Evolutionary conservation across 2,329 filamentous ascomycete species (phyloP).

Genomic region (Phaeosphaeriaceae sp.): DNA sequence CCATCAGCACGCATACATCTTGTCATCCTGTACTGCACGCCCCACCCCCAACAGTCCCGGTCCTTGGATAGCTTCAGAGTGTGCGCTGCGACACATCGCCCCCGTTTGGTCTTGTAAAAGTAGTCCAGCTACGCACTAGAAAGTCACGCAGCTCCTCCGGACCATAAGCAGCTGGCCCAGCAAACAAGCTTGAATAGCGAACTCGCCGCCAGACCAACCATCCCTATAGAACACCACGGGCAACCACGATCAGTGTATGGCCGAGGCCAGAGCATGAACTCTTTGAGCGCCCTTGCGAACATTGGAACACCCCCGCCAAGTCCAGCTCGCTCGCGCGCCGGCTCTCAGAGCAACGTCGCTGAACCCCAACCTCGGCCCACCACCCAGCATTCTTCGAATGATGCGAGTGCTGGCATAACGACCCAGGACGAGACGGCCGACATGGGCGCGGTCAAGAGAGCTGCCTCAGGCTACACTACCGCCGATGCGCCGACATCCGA

Average conservation of each 20-base stretch:
- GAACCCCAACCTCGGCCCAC: slow-evolving; percentile 34
- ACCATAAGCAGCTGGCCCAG: slow-evolving; percentile 9
- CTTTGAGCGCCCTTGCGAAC: slow-evolving; percentile 90
- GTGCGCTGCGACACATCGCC: background rate
- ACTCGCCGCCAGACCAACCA: slow-evolving; percentile 6
- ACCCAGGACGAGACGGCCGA: slow-evolving; percentile 39
- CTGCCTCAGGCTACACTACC: slow-evolving; percentile 26
- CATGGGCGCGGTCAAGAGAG: slow-evolving; percentile 34
- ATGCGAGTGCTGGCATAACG: slow-evolving; percentile 43
- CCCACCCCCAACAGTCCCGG: background rate
- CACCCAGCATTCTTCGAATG: slow-evolving; percentile 33
- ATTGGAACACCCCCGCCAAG: slow-evolving; percentile 65
- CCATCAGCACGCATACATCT: background rate
- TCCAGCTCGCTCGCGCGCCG: slow-evolving; percentile 61
- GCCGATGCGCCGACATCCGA: slow-evolving; percentile 43
- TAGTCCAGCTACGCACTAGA: slow-evolving; percentile 4
- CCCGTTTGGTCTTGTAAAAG: background rate
- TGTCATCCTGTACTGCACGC: background rate
- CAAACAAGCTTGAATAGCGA: slow-evolving; percentile 16
- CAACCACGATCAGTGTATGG: slow-evolving; percentile 49
- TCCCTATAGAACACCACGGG: background rate
- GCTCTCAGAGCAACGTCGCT: slow-evolving; percentile 59
- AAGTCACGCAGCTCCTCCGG: slow-evolving; percentile 9
- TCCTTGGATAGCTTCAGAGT: background rate
- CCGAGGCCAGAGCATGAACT: slow-evolving; percentile 81